Evolutionary conservation across 192 early-diverging fungal species (phyloP).

Genomic region (Oehlia diaphana): DNA sequence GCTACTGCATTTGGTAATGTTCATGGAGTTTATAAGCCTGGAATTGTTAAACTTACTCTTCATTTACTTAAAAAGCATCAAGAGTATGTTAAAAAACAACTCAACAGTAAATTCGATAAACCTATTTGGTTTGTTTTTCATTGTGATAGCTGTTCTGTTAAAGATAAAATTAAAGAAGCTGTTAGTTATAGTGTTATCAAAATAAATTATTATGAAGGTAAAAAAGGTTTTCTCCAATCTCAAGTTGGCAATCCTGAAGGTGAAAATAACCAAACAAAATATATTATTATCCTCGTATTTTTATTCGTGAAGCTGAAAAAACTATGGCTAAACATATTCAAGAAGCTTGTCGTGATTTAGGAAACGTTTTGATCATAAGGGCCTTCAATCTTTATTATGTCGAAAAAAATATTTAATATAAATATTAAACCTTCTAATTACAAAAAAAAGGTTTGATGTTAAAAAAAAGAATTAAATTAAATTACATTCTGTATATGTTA

Average conservation of each 20-base stretch:
- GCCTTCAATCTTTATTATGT: too few species aligned
- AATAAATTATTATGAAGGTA: slow-evolving; percentile 88
- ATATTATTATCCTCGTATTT: slow-evolving; percentile 95
- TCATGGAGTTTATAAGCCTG: slow-evolving; percentile 94
- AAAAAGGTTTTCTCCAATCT: slow-evolving; percentile 85
- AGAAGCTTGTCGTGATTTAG: slow-evolving; percentile 76
- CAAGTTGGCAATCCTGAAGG: slow-evolving; percentile 98
- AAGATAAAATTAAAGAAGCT: slow-evolving; percentile 79
- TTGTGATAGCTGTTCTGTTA: slow-evolving; percentile 88
- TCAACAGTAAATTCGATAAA: slow-evolving; percentile 55
- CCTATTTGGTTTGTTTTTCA: slow-evolving; percentile 98
- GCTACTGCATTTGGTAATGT: slow-evolving; percentile 96
- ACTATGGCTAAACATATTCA: slow-evolving; percentile 80
- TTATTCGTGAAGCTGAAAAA: slow-evolving; percentile 89
- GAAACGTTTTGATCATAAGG: slow-evolving; percentile 62
- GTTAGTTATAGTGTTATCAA: slow-evolving; percentile 88
- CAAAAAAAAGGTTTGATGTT: too few species aligned
- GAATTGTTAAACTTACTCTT: slow-evolving; percentile 93
- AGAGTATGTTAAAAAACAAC: slow-evolving; percentile 72
- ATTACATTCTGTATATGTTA: too few species aligned
- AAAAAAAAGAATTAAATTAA: too few species aligned
- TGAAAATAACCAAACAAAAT: slow-evolving; percentile 98
- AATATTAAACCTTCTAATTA: too few species aligned
- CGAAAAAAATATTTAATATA: too few species aligned
- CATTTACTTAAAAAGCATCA: slow-evolving; percentile 93